Base-by-base conservation (phyloP, 1,284 basidiomycete genomes). In the Melampsora larici-populina region DNA sequence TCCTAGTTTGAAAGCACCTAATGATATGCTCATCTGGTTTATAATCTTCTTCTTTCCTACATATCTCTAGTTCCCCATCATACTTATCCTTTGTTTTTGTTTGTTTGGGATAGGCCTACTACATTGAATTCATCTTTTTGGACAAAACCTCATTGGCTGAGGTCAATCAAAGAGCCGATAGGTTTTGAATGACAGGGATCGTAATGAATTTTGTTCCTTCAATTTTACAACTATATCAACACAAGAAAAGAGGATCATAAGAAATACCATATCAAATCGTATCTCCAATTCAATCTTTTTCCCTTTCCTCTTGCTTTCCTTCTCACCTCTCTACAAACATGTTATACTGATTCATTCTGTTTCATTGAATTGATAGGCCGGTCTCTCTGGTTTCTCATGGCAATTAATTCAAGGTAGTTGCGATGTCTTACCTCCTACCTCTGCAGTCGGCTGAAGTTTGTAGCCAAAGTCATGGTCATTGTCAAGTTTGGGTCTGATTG, bases 101-200 rank as follows among this genome's bases (percentile, higher is more conserved):
- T 33, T 17, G 13, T 2, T 48, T 9, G 78, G 15, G 85, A 65
- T 70, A 80, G 80, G 82, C 51, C 81, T 83, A 78, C 81, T 82
- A 60, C 78, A 83, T 79, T 82, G 83, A 80, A 82, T 82, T 51
- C 81, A 82, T 80, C 76, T 75, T 36, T 82, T 83, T 78, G 77
- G 74, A 87, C 68, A 88, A 90, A 49, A 89, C 89, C 70, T 90
- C 89, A 43, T 87, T 89, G 18, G 87, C 89, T 78, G 88, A 86
- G 80, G 86, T 94, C 72, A 86, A 88, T 79, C 91, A 89, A 83
- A 87, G 89, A 49, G 90, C 94, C 5, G 91, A 91, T 83, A 89
- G 91, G 72, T 92, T 94, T 85, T 99, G 96, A 97, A 86, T 97
- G 62, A 87, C 90, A 13, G 97, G 95, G 2, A 93, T 97, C 80